Base-by-base conservation (phyloP, 2,329 filamentous ascomycete species). In the Cladophialophora exuberans region DNA sequence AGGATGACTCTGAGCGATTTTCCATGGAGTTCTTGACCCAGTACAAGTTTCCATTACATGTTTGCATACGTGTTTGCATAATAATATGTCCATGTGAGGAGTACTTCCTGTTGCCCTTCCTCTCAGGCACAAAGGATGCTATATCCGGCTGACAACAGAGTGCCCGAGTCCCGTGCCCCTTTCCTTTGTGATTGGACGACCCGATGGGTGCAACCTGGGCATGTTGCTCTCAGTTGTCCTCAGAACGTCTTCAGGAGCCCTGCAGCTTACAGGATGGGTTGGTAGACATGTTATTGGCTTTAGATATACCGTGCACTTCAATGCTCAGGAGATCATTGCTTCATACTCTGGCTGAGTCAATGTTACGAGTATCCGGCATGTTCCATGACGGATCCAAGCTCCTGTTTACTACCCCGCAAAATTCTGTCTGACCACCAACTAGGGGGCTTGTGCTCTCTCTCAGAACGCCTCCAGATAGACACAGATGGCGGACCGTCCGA, bases 331-430 rank as follows among this genome's bases (percentile, higher is more conserved):
- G 28, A 38, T 23, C 35, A 35, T 42, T 23, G 43, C 20, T 33
- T 30, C 17, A 46, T 38, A 38, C 15, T 28, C 49, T 28, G 49
- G 39, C 48, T 44, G 49, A 52, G 38, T 45, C 49, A 54, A 36
- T 44, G 28, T 54, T 46, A 54, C 52, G 43, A 54, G 44, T 44
- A 30, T 22, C 41, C n/a, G 23, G 41, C 50, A 46, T 26, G 15
- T 31, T 28, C 42, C 26, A 13, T 15, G 10, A 13, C 20, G 10
- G 17, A 28, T 20, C n/a, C n/a, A n/a, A n/a, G n/a, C n/a, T n/a
- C n/a, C n/a, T n/a, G n/a, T n/a, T n/a, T n/a, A n/a, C n/a, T n/a
- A n/a, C n/a, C n/a, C n/a, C n/a, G n/a, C n/a, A n/a, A n/a, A n/a
- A n/a, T n/a, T n/a, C n/a, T n/a, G n/a, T n/a, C n/a, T n/a, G n/a